Evolutionary conservation across 2,329 filamentous ascomycete genomes (phyloP).

Genomic region (Alternaria ventricosa): DNA sequence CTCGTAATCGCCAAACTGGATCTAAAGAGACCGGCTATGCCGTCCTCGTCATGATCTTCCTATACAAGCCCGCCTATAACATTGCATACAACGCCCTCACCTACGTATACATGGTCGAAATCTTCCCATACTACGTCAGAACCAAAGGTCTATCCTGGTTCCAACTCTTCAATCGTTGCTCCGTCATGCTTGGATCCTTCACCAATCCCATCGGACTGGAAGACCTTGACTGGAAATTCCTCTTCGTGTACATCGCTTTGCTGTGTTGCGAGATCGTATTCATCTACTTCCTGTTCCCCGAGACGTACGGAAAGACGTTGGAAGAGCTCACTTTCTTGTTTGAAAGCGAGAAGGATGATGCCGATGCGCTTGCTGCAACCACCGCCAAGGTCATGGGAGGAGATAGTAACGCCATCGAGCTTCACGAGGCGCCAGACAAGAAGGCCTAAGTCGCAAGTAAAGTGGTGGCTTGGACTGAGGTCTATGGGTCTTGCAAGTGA

Average conservation of each 20-base stretch:
- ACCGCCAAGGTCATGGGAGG: constrained; percentile 30
- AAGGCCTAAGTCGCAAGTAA: constrained; percentile 18
- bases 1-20: constrained; percentile 58
- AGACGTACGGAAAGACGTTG: constrained; percentile 43
- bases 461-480: neutral
- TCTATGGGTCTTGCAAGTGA: neutral
- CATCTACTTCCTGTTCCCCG: constrained; percentile 46
- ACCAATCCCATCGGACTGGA: constrained; percentile 70
- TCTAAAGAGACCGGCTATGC: constrained; percentile 46
- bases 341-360: constrained; percentile 34
- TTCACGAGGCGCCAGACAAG: constrained; percentile 36
- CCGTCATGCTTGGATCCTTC: constrained; percentile 66
- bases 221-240: constrained; percentile 66
- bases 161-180: constrained; percentile 67
- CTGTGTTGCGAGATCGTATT: constrained; percentile 43
- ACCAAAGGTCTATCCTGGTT: constrained; percentile 61
- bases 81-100: constrained; percentile 65
- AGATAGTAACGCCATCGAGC: constrained; percentile 25
- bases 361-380: constrained; percentile 25
- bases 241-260: constrained; percentile 63
- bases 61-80: constrained; percentile 61
- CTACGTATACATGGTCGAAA: constrained; percentile 61
- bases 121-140: constrained; percentile 58
- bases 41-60: constrained; percentile 59
- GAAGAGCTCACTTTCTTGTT: constrained; percentile 46